These are phyloP conservation scores for Yamadazyma kitorensis DNA, from an alignment of 805 yeast species.

Conservation along the genomic window DNA sequence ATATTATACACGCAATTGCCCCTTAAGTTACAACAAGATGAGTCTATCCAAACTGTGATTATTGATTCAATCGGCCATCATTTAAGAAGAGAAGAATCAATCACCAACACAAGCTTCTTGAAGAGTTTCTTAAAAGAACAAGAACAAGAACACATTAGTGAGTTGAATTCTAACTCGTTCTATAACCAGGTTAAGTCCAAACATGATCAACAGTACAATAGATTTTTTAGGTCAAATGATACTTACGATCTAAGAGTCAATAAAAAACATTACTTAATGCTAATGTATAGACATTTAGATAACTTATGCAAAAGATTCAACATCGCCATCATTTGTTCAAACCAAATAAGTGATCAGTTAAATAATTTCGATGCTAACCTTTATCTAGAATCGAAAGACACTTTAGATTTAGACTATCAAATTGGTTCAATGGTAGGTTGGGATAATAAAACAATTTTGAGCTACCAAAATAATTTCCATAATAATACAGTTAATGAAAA, in stretches of 20 bases:
- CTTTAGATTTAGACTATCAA: slow-evolving; percentile 58
- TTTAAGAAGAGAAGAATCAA: slow-evolving; percentile 53
- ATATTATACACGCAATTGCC: slow-evolving; percentile 71
- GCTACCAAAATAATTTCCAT: slow-evolving; percentile 9
- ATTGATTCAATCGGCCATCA: slow-evolving; percentile 87
- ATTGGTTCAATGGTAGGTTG: slow-evolving; percentile 75
- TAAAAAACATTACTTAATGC: slow-evolving; percentile 41
- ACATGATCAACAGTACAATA: slow-evolving; percentile 18
- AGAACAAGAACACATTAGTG: slow-evolving; percentile 9
- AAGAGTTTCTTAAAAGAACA: slow-evolving; percentile 21
- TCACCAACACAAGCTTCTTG: slow-evolving; percentile 35
- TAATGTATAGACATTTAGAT: slow-evolving; percentile 47
- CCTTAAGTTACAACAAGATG: slow-evolving; percentile 29
- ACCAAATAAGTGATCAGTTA: slow-evolving; percentile 74
- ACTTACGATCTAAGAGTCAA: slow-evolving; percentile 30
- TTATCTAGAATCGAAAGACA: slow-evolving; percentile 19
- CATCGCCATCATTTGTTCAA: slow-evolving; percentile 67
- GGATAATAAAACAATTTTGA: slow-evolving; percentile 44
- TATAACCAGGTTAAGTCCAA: slow-evolving; percentile 13
- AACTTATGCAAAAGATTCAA: slow-evolving; percentile 44
- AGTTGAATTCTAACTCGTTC: slow-evolving; percentile 7
- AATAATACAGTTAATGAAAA: slow-evolving; percentile 4
- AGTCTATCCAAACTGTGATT: slow-evolving; percentile 44
- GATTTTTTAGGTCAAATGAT: slow-evolving; percentile 19
- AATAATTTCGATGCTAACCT: slow-evolving; percentile 16